Conservation (phyloP, 306 rosid species). For the Astragalus membranaceus region DNA sequence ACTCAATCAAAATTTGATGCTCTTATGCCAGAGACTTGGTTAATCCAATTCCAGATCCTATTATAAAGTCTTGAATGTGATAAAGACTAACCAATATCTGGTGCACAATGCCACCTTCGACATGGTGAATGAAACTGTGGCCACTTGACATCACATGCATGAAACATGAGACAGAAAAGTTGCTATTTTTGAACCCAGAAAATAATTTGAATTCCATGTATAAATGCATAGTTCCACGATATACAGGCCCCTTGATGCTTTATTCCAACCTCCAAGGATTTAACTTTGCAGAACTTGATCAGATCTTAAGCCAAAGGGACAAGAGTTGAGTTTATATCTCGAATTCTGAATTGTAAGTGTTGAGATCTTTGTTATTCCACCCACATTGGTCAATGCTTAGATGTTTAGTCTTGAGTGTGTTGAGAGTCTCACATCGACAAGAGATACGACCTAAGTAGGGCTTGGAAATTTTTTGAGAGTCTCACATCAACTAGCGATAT, state of each 20-base stretch:
- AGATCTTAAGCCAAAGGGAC: neutral
- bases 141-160: neutral
- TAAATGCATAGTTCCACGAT: neutral
- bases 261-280: neutral
- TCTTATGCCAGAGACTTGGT: neutral
- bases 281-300: neutral
- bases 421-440: too few species aligned
- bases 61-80: too few species aligned
- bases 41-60: too few species aligned
- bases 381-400: too few species aligned
- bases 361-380: too few species aligned
- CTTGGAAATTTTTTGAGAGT: too few species aligned
- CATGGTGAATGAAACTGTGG: neutral
- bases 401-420: too few species aligned
- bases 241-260: neutral
- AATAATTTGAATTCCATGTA: constrained; percentile 1
- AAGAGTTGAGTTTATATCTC: too few species aligned
- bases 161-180: neutral
- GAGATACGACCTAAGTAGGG: too few species aligned
- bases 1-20: neutral
- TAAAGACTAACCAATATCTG: neutral
- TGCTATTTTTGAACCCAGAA: neutral
- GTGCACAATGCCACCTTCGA: neutral
- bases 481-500: too few species aligned
- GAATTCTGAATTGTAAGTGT: too few species aligned